Conservation (phyloP, 495 filamentous ascomycete species). For the Tuber umbilicatum region DNA sequence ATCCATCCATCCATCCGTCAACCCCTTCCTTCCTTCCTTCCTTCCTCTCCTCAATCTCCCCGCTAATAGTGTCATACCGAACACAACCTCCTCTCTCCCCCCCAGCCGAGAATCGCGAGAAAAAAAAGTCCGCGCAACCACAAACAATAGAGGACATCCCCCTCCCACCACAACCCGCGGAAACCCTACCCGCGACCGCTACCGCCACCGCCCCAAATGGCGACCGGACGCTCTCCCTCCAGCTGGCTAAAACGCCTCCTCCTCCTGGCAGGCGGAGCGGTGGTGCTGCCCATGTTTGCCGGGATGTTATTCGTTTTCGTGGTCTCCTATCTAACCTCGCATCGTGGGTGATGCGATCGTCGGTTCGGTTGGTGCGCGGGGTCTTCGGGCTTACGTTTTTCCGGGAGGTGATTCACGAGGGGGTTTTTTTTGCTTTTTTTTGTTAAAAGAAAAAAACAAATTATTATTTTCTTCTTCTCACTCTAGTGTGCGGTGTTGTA, state of each 20-base stretch:
- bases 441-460: no score
- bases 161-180: neutral
- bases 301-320: neutral
- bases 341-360: neutral
- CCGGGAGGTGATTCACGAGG: no score
- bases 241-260: neutral
- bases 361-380: no score
- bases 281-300: neutral
- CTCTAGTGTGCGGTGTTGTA: no score
- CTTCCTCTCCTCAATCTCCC: neutral
- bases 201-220: no score
- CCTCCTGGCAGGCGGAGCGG: neutral
- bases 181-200: neutral
- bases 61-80: no score
- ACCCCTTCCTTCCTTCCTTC: neutral
- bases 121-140: neutral
- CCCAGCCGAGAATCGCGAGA: neutral
- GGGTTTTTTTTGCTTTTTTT: no score
- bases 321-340: neutral
- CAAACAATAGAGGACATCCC: neutral
- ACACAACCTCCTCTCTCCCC: neutral
- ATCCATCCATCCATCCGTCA: no score
- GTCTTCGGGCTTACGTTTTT: no score
- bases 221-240: neutral
- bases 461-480: no score